Percentiles rank a stretch among this genome's conserved stretches.
Evolutionary conservation across 2,329 filamentous ascomycete genomes (phyloP).

Genomic region (Fusarium sp.): DNA sequence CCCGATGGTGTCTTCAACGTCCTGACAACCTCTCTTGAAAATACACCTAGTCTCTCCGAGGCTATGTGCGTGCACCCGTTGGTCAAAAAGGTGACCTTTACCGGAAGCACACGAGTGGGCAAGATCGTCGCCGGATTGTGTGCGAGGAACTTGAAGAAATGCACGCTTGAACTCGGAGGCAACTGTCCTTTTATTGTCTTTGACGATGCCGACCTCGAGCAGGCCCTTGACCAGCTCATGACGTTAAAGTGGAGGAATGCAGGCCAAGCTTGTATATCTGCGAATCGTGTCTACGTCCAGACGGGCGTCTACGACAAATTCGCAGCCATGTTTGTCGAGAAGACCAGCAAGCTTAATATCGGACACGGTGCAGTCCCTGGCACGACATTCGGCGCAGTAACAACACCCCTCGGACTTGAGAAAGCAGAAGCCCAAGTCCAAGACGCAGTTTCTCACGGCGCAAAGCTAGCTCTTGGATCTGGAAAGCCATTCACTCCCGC

Average conservation of each 20-base stretch:
- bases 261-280: constrained; percentile 76
- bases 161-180: constrained; percentile 76
- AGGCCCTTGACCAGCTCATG: constrained; percentile 72
- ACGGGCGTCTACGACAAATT: constrained; percentile 75
- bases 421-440: constrained; percentile 39
- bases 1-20: constrained; percentile 76
- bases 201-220: constrained; percentile 74
- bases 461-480: constrained; percentile 24
- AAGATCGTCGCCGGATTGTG: constrained; percentile 71
- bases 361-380: constrained; percentile 23
- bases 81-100: constrained; percentile 78
- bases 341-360: constrained; percentile 2
- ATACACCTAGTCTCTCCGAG: constrained; percentile 59
- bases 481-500: not conserved
- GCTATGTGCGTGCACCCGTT: constrained; percentile 58
- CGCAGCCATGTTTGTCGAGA: constrained; percentile 55
- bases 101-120: constrained; percentile 75
- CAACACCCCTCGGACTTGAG: constrained; percentile 39
- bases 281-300: constrained; percentile 70
- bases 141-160: constrained; percentile 74
- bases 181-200: constrained; percentile 76
- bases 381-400: constrained; percentile 46
- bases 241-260: constrained; percentile 71
- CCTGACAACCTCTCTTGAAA: constrained; percentile 56
- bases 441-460: constrained; percentile 34